Conservation (phyloP, 345 rosid species). For the Diplotaxis tenuifolia region DNA sequence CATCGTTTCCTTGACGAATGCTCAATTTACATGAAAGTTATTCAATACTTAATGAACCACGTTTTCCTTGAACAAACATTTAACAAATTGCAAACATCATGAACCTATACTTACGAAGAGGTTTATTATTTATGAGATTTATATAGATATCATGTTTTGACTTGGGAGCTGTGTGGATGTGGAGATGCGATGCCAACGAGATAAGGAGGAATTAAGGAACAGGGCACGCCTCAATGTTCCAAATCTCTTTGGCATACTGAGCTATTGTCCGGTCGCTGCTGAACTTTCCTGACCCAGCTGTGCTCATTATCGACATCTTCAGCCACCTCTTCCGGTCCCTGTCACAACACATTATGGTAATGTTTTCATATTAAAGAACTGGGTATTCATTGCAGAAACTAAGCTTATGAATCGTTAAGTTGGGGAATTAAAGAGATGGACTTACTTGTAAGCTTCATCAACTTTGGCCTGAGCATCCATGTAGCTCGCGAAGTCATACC, state of each 20-base stretch:
- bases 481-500: conserved; percentile 81
- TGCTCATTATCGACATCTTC: conserved; percentile 87
- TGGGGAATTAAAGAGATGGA: conserved; percentile 6
- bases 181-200: conserved; percentile 6
- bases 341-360: conserved; percentile 24
- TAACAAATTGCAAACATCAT: background rate
- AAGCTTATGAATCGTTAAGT: background rate
- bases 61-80: conserved; percentile 1
- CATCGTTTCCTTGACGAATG: background rate
- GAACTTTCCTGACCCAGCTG: conserved; percentile 90
- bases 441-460: conserved; percentile 91
- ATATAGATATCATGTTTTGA: background rate
- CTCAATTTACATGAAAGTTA: background rate
- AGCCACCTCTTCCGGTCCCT: conserved; percentile 82
- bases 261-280: conserved; percentile 86
- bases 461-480: conserved; percentile 82
- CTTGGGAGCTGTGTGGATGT: conserved; percentile 2
- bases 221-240: conserved; percentile 78
- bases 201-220: conserved; percentile 45
- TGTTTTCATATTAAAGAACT: background rate
- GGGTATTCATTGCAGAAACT: conserved; percentile 13
- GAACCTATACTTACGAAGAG: conserved; percentile 11
- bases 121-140: conserved; percentile 8
- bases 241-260: conserved; percentile 87
- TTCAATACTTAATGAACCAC: background rate